Evolutionary conservation across 2,329 filamentous ascomycete species (phyloP).

Genomic region (Aureobasidium sp.): DNA sequence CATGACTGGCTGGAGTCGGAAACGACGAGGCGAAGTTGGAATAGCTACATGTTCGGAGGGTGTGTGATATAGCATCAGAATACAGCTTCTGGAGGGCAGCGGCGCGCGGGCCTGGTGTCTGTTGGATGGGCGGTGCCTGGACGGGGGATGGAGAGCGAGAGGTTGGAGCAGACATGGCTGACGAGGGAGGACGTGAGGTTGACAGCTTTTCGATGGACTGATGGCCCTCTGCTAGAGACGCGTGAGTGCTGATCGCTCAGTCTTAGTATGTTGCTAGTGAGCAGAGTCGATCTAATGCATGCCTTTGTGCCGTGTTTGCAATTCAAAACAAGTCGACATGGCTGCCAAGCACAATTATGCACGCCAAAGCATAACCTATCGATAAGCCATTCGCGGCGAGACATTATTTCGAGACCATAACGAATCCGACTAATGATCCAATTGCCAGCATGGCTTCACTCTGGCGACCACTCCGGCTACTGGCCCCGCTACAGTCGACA

Average conservation of each 20-base stretch:
- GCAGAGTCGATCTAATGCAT: background rate
- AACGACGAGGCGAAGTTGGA: constrained; percentile 58
- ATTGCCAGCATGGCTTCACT: background rate
- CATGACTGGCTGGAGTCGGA: constrained; percentile 53
- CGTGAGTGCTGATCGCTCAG: constrained; percentile 2
- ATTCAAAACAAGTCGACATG: background rate
- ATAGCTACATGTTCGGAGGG: constrained; percentile 55
- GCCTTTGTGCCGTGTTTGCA: background rate
- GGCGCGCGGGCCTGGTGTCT: constrained; percentile 53
- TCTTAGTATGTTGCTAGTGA: background rate
- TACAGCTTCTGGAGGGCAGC: constrained; percentile 55
- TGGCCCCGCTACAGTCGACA: background rate
- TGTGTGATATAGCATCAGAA: constrained; percentile 51
- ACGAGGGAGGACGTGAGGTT: background rate
- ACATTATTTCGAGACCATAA: background rate
- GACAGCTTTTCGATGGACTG: background rate
- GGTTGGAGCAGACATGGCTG: background rate
- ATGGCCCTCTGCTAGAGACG: background rate
- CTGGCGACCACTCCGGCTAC: constrained; percentile 6
- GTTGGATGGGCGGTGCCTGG: constrained; percentile 46
- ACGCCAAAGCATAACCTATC: background rate
- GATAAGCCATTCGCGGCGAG: background rate
- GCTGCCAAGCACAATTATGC: background rate
- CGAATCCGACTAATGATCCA: background rate
- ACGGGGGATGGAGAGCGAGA: constrained; percentile 44